A percentile compares a stretch with the other conserved stretches of the same genome.
These are phyloP conservation scores for Podila epigama DNA, from an alignment of 192 early-diverging fungal genomes.

Conservation along the genomic window DNA sequence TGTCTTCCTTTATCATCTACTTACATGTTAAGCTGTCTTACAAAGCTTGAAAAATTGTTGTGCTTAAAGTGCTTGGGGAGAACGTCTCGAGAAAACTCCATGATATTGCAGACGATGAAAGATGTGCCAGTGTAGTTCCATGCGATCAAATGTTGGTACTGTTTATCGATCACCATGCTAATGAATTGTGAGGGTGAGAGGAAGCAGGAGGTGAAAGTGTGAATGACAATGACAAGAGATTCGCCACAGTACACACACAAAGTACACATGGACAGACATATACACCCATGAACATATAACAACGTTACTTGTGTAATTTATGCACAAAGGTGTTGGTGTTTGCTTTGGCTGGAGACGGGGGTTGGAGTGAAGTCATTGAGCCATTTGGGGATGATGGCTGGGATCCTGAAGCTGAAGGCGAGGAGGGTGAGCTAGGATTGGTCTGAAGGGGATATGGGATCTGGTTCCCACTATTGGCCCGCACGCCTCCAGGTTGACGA, in stretches of 20 bases:
- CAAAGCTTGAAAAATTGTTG: conserved; percentile 92
- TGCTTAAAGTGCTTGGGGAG: conserved; percentile 94
- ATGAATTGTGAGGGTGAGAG: neutral
- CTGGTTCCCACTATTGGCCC: conserved; percentile 33
- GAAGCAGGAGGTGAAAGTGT: neutral
- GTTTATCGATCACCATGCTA: conserved; percentile 86
- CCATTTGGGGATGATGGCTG: conserved; percentile 44
- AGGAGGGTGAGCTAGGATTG: conserved; percentile 32
- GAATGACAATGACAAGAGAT: conserved; percentile 1
- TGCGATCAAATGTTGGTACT: conserved; percentile 87
- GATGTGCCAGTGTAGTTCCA: conserved; percentile 91
- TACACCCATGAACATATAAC: neutral
- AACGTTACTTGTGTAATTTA: conserved; percentile 62
- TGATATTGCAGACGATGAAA: conserved; percentile 91
- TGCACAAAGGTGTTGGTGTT: conserved; percentile 66
- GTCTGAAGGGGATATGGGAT: conserved; percentile 45
- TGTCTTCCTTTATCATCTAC: conserved; percentile 5
- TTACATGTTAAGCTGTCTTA: conserved; percentile 87
- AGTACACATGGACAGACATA: no score
- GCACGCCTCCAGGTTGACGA: conserved; percentile 30
- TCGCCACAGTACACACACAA: neutral
- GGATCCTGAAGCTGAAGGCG: conserved; percentile 46
- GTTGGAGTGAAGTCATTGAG: conserved; percentile 52
- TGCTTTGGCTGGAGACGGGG: conserved; percentile 53
- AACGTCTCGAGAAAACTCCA: conserved; percentile 89